Base-by-base conservation (phyloP, 371 early-diverging fungal species). In the Apophysomyces variabilis region DNA sequence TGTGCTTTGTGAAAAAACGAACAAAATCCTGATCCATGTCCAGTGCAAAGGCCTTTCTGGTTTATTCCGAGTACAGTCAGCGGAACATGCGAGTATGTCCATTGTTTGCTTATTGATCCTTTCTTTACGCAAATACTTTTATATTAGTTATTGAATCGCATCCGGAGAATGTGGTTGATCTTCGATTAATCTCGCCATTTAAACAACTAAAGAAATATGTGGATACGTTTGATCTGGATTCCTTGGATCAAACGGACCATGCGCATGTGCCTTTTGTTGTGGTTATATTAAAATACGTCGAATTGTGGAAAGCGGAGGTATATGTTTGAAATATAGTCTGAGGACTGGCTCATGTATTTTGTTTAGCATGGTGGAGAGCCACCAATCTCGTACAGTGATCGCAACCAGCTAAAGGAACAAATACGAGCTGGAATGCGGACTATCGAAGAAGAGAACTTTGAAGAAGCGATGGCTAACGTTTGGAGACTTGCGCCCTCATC, bases 91-190 rank as follows among this genome's bases (percentile, higher is more conserved):
- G 21, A 76, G 90, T 93, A 82, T 67, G 18, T 9, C n/a, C 41
- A 16, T 21, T 21, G 9, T n/a, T n/a, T 9, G 9, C 47, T 21
- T 21, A 21, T n/a, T 36, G 38, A 47, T 41, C 21, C 3, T 38
- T 43, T 50, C 11, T 11, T 50, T 4, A 50, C 21, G 32, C 16
- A 7, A 26, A 21, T 50, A 26, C 4, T 50, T 4, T 45, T 16
- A 13, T 37, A 7, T 21, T 76, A 93, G 95, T 96, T 41, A 87
- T 96, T 37, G 98, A 98, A 70, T 86, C 93, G 4, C 97, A 98
- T 71, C 92, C 92, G 4, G 95, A 92, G 32, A 86, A 80, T 56
- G 76, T 76, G 26, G 67, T 84, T 13, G 97, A 98, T 74, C 81
- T 96, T 37, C 90, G 99, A 5, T 73, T 98, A 32, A 87, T 88